Evolutionary conservation across 2,329 filamentous ascomycete genomes (phyloP).

Genomic region (Hyphodiscus sp.): DNA sequence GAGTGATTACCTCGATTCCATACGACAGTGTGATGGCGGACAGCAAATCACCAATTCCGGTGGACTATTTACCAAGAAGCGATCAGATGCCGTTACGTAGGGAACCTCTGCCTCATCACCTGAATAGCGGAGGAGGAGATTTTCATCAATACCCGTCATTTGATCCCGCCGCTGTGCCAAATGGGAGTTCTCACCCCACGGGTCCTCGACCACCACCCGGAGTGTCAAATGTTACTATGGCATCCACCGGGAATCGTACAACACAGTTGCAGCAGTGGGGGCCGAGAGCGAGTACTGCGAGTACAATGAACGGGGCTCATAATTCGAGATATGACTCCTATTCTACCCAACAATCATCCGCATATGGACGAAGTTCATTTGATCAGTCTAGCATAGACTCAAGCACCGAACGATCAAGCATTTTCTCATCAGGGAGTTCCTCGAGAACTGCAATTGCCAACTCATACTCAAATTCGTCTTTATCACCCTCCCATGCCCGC

Average conservation of each 20-base stretch:
- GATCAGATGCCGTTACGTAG: conserved; percentile 58
- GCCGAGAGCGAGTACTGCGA: conserved; percentile 48
- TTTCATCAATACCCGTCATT: conserved; percentile 85
- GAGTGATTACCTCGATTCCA: conserved; percentile 80
- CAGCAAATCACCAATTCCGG: conserved; percentile 61
- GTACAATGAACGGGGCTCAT: conserved; percentile 43
- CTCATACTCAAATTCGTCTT: conserved; percentile 50
- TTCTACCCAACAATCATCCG: conserved; percentile 34
- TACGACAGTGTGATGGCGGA: conserved; percentile 67
- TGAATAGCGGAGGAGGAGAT: conserved; percentile 71
- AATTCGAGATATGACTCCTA: conserved; percentile 60
- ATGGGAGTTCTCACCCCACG: conserved; percentile 48
- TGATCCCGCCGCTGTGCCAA: conserved; percentile 46
- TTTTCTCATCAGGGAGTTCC: conserved; percentile 50
- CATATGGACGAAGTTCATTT: conserved; percentile 40
- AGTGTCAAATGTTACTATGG: conserved; percentile 61
- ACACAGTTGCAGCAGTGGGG: conserved; percentile 77
- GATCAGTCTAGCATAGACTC: conserved; percentile 62
- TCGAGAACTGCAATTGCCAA: conserved; percentile 47
- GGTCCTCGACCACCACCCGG: conserved; percentile 54
- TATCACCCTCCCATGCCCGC: conserved; percentile 31
- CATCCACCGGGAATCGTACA: conserved; percentile 60
- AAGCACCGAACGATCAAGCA: conserved; percentile 47
- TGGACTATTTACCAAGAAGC: conserved; percentile 65
- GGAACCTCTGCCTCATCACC: conserved; percentile 74